Conservation (phyloP, 805 yeast genomes). For the Candida ovalis region DNA sequence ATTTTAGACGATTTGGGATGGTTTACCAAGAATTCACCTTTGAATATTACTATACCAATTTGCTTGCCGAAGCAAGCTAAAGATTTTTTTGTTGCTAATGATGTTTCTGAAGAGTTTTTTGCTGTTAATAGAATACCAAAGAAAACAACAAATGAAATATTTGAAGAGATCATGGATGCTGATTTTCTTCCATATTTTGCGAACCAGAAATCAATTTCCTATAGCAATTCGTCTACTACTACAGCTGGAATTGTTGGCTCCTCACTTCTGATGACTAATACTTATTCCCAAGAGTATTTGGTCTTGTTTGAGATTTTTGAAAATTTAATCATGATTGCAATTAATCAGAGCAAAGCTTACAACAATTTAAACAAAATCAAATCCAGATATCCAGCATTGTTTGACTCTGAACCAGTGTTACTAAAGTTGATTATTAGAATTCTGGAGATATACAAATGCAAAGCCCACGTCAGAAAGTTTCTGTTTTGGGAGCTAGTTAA, state of each 20-base stretch:
- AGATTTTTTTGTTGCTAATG: conserved; percentile 13
- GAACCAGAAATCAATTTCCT: conserved; percentile 7
- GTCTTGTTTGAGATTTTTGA: conserved; percentile 25
- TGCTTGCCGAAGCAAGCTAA: conserved; percentile 25
- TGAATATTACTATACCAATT: conserved; percentile 35
- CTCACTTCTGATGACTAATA: conserved; percentile 7
- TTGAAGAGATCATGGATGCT: conserved; percentile 22
- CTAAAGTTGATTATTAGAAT: conserved; percentile 48
- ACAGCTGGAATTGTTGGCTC: conserved; percentile 16
- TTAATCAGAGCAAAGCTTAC: conserved; percentile 27
- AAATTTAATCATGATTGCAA: conserved; percentile 26
- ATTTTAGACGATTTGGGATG: conserved; percentile 79
- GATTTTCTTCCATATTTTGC: conserved; percentile 25
- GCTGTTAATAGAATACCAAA: conserved; percentile 7
- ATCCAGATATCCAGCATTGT: conserved; percentile 43
- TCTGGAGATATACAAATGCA: conserved; percentile 56
- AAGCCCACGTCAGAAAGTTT: conserved; percentile 59
- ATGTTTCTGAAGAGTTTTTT: conserved; percentile 1
- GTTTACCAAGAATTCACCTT: conserved; percentile 47
- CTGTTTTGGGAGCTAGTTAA: conserved; percentile 59
- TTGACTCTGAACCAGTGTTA: conserved; percentile 50
- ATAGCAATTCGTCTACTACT: conserved; percentile 7
- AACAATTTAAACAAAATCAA: conserved; percentile 48
- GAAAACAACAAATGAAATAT: conserved; percentile 13
- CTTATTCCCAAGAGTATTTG: conserved; percentile 19